Percentiles rank a stretch among this genome's conserved stretches.
Conservation (phyloP, 2,329 filamentous ascomycete species). For the Arthrinium phaeospermum region DNA sequence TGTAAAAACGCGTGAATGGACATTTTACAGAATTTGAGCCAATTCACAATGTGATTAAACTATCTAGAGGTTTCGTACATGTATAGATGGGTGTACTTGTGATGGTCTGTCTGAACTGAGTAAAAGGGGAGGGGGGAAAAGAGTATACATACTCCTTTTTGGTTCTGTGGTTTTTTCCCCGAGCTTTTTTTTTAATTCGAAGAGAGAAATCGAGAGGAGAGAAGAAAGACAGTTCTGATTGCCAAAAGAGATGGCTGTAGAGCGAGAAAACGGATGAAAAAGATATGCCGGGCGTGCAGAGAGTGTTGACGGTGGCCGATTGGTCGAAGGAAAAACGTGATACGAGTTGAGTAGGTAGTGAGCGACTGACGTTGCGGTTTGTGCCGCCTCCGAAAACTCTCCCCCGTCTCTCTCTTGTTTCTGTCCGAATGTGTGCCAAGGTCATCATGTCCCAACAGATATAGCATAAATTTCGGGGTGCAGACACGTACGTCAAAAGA, state of each 20-base stretch:
- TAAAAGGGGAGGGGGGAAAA: not conserved
- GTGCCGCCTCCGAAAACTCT: not conserved
- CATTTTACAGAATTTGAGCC: not conserved
- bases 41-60: not conserved
- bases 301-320: not conserved
- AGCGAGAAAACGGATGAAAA: not conserved
- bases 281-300: not conserved
- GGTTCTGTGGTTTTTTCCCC: not conserved
- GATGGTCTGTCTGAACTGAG: not conserved
- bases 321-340: not conserved
- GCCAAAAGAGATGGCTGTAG: not conserved
- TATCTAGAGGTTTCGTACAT: not conserved
- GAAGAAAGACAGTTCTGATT: not conserved
- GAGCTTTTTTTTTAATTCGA: not conserved
- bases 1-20: not conserved
- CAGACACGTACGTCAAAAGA: conserved; percentile 22
- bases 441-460: conserved; percentile 20
- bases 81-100: not conserved
- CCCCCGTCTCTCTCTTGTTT: not conserved
- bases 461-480: conserved; percentile 5
- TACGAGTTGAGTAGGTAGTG: not conserved
- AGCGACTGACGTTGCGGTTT: not conserved
- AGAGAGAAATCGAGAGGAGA: not conserved
- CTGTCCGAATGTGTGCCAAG: conserved; percentile 3
- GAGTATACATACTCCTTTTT: conserved; percentile 14